Evolutionary conservation across 129 eudicot genomes (phyloP).

Genomic region (Tanacetum coccineum): DNA sequence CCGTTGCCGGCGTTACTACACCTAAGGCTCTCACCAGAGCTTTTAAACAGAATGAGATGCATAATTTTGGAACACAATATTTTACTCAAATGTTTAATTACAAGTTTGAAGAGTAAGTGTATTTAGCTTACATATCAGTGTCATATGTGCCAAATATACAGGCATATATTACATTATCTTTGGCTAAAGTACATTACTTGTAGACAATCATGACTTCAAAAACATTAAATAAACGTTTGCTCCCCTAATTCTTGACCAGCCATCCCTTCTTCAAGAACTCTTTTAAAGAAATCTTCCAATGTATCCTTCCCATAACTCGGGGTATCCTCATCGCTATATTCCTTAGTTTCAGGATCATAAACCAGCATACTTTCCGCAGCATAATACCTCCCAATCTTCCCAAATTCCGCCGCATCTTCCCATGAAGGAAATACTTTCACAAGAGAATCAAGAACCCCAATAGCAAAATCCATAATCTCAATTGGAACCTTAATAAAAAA

Average conservation of each 20-base stretch:
- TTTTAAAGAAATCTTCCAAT: constrained; percentile 80
- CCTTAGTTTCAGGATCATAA: constrained; percentile 77
- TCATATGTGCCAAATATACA: constrained; percentile 30
- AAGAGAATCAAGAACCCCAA: constrained; percentile 86
- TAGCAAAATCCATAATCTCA: constrained; percentile 86
- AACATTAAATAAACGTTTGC: constrained; percentile 53
- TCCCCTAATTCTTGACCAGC: constrained; percentile 93
- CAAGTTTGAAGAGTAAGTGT: background rate
- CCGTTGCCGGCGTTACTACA: too few relatives aligned
- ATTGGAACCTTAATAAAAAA: constrained; percentile 85
- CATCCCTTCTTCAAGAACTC: constrained; percentile 87
- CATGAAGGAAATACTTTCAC: constrained; percentile 68
- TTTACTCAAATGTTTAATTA: background rate
- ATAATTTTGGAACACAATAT: too few relatives aligned
- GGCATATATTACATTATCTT: constrained; percentile 15
- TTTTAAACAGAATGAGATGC: too few relatives aligned
- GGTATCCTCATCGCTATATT: constrained; percentile 69
- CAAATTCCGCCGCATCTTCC: constrained; percentile 95
- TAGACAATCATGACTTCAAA: background rate
- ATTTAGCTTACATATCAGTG: background rate
- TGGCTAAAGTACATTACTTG: constrained; percentile 25
- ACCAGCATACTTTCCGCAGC: constrained; percentile 93
- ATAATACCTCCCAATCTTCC: constrained; percentile 95
- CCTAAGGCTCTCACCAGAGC: too few relatives aligned
- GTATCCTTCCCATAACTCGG: constrained; percentile 95